Evolutionary conservation across 2,329 filamentous ascomycete species (phyloP).

Genomic region (Scytalidium sp.): DNA sequence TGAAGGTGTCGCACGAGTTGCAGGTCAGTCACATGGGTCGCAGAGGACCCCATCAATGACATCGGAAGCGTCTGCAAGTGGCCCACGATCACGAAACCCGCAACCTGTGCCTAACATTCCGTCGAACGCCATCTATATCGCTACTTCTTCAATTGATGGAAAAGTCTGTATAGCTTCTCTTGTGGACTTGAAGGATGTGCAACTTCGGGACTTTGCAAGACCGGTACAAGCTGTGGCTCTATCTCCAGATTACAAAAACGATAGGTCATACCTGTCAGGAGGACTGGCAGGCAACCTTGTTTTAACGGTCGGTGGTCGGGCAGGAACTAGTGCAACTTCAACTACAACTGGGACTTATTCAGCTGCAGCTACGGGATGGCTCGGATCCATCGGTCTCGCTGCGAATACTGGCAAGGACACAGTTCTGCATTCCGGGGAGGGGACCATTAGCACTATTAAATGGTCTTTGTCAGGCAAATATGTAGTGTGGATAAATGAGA

Average conservation of each 20-base stretch:
- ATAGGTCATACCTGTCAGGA: constrained; percentile 86
- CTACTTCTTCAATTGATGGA: constrained; percentile 90
- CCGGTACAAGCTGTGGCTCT: constrained; percentile 89
- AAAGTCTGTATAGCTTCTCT: constrained; percentile 91
- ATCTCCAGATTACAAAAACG: constrained; percentile 92
- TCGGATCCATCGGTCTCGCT: constrained; percentile 82
- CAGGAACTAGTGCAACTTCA: constrained; percentile 76
- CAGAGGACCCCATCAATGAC: constrained; percentile 37
- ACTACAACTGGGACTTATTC: constrained; percentile 82
- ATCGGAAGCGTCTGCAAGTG: constrained; percentile 44
- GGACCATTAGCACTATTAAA: constrained; percentile 84
- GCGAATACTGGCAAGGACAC: constrained; percentile 78
- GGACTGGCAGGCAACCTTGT: constrained; percentile 86
- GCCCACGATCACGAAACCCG: constrained; percentile 42
- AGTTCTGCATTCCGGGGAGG: constrained; percentile 87
- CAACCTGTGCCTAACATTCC: constrained; percentile 68
- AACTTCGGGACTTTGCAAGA: constrained; percentile 87
- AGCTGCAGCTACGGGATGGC: constrained; percentile 83
- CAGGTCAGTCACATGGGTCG: constrained; percentile 23
- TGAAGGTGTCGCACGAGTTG: constrained; percentile 31
- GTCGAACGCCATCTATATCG: constrained; percentile 90
- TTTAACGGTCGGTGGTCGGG: constrained; percentile 75
- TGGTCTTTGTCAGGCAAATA: constrained; percentile 94
- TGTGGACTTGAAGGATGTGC: constrained; percentile 84
- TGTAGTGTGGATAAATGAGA: constrained; percentile 93